These are phyloP conservation scores for Aspergillus bombycis DNA, from an alignment of 2,329 filamentous ascomycete species.

Conservation along the genomic window DNA sequence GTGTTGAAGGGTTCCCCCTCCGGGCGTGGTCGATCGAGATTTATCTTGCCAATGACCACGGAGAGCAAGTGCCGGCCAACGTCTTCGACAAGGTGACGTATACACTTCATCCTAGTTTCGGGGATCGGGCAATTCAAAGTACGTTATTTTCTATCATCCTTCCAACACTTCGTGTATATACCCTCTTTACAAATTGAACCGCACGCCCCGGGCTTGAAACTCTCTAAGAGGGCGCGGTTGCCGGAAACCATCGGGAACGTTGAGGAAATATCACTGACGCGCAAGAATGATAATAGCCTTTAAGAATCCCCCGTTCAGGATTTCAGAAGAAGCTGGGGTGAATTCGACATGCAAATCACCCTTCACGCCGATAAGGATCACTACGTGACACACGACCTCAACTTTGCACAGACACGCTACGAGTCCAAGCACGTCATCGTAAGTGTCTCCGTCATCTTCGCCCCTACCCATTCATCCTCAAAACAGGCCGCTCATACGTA, in stretches of 20 bases:
- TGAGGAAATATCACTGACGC: slow-evolving; percentile 8
- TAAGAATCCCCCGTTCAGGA: slow-evolving; percentile 82
- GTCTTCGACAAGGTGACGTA: slow-evolving; percentile 93
- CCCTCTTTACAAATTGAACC: neutral
- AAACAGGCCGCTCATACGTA: neutral
- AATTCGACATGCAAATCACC: slow-evolving; percentile 92
- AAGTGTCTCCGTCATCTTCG: slow-evolving; percentile 29
- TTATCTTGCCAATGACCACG: slow-evolving; percentile 80
- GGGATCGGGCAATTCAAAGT: slow-evolving; percentile 79
- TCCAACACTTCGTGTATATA: neutral
- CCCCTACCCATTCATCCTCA: neutral
- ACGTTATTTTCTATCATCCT: slow-evolving; percentile 41
- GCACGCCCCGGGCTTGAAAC: no score
- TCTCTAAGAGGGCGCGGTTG: neutral
- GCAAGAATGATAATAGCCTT: slow-evolving; percentile 59
- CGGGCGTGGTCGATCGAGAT: slow-evolving; percentile 89
- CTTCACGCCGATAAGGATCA: slow-evolving; percentile 88
- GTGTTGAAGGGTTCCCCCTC: slow-evolving; percentile 87
- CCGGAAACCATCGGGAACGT: neutral
- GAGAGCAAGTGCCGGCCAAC: slow-evolving; percentile 78
- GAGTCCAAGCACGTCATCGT: slow-evolving; percentile 78
- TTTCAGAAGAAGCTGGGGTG: slow-evolving; percentile 95
- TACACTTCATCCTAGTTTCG: slow-evolving; percentile 92
- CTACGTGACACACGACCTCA: slow-evolving; percentile 81
- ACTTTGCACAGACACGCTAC: slow-evolving; percentile 81